Conservation (phyloP, 1,139 yeast genomes). For the Martiniozyma asiatica region DNA sequence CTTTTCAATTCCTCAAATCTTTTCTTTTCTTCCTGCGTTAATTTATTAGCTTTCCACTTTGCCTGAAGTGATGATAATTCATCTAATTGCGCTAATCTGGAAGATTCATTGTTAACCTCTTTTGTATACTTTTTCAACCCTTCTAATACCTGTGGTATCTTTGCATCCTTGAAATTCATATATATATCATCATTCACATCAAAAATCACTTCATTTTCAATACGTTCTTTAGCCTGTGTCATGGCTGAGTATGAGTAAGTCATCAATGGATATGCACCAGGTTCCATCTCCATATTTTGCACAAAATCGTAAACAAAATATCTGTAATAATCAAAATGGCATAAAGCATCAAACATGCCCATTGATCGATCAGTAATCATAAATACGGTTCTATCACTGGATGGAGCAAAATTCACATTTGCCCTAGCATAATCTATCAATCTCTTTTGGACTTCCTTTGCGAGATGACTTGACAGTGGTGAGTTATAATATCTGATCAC, state of each 20-base stretch:
- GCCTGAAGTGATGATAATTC: constrained; percentile 2
- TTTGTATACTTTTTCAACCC: constrained; percentile 13
- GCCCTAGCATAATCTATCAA: constrained; percentile 66
- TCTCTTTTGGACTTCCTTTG: constrained; percentile 56
- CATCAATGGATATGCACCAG: constrained; percentile 4
- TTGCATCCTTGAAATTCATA: constrained; percentile 15
- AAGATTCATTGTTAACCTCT: constrained; percentile 3
- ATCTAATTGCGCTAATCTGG: constrained; percentile 3
- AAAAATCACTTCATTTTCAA: constrained; percentile 30
- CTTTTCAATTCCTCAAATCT: constrained; percentile 2
- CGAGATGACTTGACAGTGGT: constrained; percentile 59
- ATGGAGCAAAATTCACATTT: constrained; percentile 53
- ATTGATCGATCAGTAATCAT: constrained; percentile 72
- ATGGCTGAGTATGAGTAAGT: constrained; percentile 3
- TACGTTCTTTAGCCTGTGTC: constrained; percentile 16
- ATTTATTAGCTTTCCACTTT: constrained; percentile 2
- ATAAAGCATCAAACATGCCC: constrained; percentile 72
- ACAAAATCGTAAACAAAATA: constrained; percentile 72
- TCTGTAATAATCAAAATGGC: constrained; percentile 90
- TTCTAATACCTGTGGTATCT: constrained; percentile 10
- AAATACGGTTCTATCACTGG: constrained; percentile 52
- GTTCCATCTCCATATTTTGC: constrained; percentile 21
- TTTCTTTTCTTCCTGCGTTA: constrained; percentile 3
- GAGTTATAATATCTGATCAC: constrained; percentile 69
- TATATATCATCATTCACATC: constrained; percentile 17